These are phyloP conservation scores for Vanderwaltozyma yarrowii DNA, from an alignment of 805 yeast species.

Conservation along the genomic window DNA sequence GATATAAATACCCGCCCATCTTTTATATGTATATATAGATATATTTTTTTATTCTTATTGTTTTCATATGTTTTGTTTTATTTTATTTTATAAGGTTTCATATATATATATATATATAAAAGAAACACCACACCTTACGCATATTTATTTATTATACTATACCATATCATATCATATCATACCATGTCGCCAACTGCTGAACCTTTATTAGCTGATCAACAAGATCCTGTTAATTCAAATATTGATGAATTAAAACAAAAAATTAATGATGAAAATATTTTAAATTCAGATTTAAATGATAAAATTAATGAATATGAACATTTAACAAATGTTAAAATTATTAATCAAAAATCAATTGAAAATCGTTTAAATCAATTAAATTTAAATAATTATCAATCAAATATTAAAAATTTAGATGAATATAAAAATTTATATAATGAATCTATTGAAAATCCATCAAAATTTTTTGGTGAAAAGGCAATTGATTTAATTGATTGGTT, in stretches of 20 bases:
- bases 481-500: conserved; percentile 70
- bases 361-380: conserved; percentile 12
- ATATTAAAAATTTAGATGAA: conserved; percentile 51
- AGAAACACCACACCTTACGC: too few relatives aligned
- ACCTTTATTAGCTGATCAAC: background rate
- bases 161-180: too few relatives aligned
- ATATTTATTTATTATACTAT: too few relatives aligned
- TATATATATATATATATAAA: too few relatives aligned
- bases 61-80: too few relatives aligned
- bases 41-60: too few relatives aligned
- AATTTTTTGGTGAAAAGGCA: conserved; percentile 73
- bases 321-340: conserved; percentile 17
- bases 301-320: conserved; percentile 18
- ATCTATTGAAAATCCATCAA: conserved; percentile 70
- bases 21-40: too few relatives aligned
- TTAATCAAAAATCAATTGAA: conserved; percentile 15
- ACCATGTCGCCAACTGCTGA: background rate
- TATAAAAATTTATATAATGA: conserved; percentile 60
- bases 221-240: background rate
- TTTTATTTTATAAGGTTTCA: too few relatives aligned
- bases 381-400: conserved; percentile 35
- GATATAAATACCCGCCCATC: too few relatives aligned
- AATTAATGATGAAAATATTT: background rate
- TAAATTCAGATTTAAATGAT: conserved; percentile 1
- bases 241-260: background rate